Evolutionary conservation across 2,329 filamentous ascomycete genomes (phyloP), one percentile per base, ranked within the genome.

Genomic region (Lasiodiplodia gonubiensis): DNA sequence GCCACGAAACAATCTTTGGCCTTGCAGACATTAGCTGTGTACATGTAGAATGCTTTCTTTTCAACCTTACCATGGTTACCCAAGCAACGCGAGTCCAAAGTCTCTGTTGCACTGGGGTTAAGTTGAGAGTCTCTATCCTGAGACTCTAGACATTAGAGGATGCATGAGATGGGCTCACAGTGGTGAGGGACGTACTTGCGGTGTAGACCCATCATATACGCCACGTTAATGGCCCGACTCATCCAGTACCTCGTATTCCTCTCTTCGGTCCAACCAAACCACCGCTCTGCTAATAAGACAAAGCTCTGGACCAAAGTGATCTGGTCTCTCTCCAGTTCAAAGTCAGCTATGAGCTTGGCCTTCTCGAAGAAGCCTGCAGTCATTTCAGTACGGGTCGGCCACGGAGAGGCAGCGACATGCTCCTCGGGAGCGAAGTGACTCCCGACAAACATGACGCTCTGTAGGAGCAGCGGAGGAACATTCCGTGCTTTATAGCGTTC

Each of bases 181-280:
- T 8, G 46, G 18, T 2, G 48, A 6, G 6, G 23, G 48, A 30
- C 30, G 25, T 23, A 64, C 61, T 21, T 53, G 10, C 61, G 61
- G 18, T 64, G 61, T 3, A 64, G 61, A 4, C 61, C 51, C 51
- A 64, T 64, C 51, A 64, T 64, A 23, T 53, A 53, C 3, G 33
- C 61, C 21, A 64, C 49, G 33, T 64, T 64, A 0, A 64, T 21
- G 2, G 59, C 51, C 12, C 61, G 48, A 23, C 61, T 46, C 61
- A 54, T 64, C 61, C 61, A 64, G 11, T 64, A 64, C 16, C 61
- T 42, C 10, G 61, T 53, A n/a, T 64, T 64, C 21, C 61, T 54
- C 12, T 64, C 61, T n/a, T 64, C n/a, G 12, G 61, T 54, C 61
- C 61, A 64, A n/a, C 61, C 49, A 21, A 64, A 37, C 61, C 61